These are phyloP conservation scores for Fusarium gaditjirri DNA, from an alignment of 2,329 filamentous ascomycete genomes.

Conservation along the genomic window DNA sequence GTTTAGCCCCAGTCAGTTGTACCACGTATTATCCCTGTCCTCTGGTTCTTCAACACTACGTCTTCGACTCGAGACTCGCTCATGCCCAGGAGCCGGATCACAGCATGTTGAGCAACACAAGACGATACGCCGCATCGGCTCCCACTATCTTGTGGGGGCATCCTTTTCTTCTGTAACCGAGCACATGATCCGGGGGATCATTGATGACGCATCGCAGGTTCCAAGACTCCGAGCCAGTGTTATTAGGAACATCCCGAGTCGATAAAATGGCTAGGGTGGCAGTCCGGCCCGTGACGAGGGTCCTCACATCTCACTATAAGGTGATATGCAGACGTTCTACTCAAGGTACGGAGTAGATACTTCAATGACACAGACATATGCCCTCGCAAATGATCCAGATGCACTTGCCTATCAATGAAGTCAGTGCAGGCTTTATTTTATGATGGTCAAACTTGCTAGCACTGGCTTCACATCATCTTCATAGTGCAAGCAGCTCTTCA, in stretches of 20 bases:
- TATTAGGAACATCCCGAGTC: neutral
- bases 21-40: constrained; percentile 27
- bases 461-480: neutral
- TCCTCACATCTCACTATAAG: constrained; percentile 4
- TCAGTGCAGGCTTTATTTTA: neutral
- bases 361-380: neutral
- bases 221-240: constrained; percentile 10
- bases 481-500: neutral
- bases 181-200: constrained; percentile 21
- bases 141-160: constrained; percentile 32
- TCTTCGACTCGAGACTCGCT: constrained; percentile 26
- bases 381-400: neutral
- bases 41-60: constrained; percentile 13
- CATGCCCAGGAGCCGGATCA: constrained; percentile 20
- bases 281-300: neutral
- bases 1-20: constrained; percentile 35
- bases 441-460: neutral
- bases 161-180: neutral
- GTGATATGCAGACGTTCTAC: neutral
- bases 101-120: constrained; percentile 33
- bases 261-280: neutral
- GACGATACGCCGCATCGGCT: constrained; percentile 41
- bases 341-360: neutral
- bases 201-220: constrained; percentile 22
- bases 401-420: neutral